Percentiles rank a stretch among this genome's conserved stretches.
Evolutionary conservation across 495 filamentous ascomycete genomes (phyloP).

Genomic region (Neurospora sp.): DNA sequence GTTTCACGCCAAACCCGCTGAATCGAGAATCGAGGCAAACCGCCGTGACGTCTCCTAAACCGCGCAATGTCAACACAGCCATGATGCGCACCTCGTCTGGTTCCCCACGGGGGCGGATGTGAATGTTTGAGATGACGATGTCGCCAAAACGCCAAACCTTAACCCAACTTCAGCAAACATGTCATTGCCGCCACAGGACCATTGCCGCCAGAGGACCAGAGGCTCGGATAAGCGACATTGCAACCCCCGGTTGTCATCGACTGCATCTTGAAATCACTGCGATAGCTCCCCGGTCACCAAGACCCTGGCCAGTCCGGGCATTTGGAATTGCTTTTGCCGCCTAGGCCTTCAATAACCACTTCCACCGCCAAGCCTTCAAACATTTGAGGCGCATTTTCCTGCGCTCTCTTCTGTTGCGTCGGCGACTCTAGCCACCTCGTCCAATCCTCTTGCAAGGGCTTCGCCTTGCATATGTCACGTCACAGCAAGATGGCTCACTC

Average conservation of each 20-base stretch:
- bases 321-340: not conserved
- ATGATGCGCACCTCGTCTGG: not conserved
- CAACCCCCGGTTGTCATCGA: not conserved
- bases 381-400: not conserved
- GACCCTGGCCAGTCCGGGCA: not conserved
- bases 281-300: not conserved
- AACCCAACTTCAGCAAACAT: not conserved
- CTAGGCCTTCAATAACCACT: not conserved
- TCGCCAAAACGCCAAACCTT: not conserved
- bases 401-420: not conserved
- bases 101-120: not conserved
- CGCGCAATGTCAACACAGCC: not conserved
- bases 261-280: not conserved
- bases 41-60: not conserved
- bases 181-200: not conserved
- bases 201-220: not conserved
- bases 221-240: not conserved
- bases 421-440: not conserved
- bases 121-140: not conserved
- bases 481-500: not conserved
- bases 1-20: not conserved
- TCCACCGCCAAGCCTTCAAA: not conserved
- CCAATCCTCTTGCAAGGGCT: not conserved
- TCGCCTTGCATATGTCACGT: not conserved
- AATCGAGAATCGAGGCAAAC: not conserved